Evolutionary conservation across 1,139 yeast genomes (phyloP), one percentile per base, ranked within the genome.

Genomic region (Saccharomyces hybrid): DNA sequence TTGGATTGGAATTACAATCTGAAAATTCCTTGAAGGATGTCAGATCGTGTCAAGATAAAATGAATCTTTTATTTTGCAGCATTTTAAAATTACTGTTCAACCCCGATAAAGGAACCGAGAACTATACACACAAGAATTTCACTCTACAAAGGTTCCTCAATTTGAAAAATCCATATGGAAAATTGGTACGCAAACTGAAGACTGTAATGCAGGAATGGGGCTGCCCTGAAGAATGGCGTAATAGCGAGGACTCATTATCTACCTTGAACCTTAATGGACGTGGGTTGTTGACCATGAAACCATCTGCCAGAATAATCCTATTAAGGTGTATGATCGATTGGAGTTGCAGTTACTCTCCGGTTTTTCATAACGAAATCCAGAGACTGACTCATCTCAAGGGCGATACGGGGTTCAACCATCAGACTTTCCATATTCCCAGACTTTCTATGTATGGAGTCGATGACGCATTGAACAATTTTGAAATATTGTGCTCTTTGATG

Each of bases 221-320:
- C 0, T 65, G 77, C 32, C 82, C 82, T 1, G 62, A 58, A 46
- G 81, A 78, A 66, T 78, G 83, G 83, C 70, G 75, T 29, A 56
- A 55, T 70, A 5, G 56, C 54, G 42, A 32, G 21, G 26, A n/a
- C 32, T 32, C 9, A 21, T 34, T 8, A 32, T 34, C 16, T 52
- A 60, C 52, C 32, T 48, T 68, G 26, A 54, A 58, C 49, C 34
- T 54, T 11, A 51, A 42, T 47, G 64, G 64, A 9, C 31, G 61
- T 1, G 85, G 85, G 0, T 64, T 80, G 31, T 63, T 66, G 2
- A 80, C 79, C 0, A 67, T 81, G 27, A 60, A 67, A 11, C 81
- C 84, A 0, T 54, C 53, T 2, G 81, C 81, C 58, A 69, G 84
- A 55, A 65, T 81, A 26, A 71, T 79, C 7, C 60, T 81, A 58